Percentiles rank a stretch among this genome's conserved stretches.
Evolutionary conservation across 1,139 yeast species (phyloP).

Genomic region (Saccharomycopsis hybrid): DNA sequence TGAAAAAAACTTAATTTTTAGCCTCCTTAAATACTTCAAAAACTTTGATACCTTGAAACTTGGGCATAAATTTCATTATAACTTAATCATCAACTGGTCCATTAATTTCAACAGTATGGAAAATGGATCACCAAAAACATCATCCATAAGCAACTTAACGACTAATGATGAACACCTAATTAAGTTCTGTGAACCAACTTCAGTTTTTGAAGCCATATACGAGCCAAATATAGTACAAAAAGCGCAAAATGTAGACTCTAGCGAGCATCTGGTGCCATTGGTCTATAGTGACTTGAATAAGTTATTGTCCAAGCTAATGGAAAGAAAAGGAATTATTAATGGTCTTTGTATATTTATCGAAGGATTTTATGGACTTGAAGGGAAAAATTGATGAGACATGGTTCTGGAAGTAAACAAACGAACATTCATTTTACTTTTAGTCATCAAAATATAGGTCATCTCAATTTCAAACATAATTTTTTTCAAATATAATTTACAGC

Average conservation of each 20-base stretch:
- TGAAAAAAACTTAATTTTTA: too few relatives aligned
- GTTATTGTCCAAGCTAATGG: constrained; percentile 1
- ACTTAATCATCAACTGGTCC: too few relatives aligned
- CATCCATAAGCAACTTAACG: not conserved
- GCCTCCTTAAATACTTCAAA: too few relatives aligned
- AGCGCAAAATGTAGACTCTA: not conserved
- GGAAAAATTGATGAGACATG: not conserved
- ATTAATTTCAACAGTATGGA: too few relatives aligned
- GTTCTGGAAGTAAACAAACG: too few relatives aligned
- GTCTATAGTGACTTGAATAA: not conserved
- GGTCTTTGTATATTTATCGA: constrained; percentile 11
- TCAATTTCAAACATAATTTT: too few relatives aligned
- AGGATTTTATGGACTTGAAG: too few relatives aligned
- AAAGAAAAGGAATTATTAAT: constrained; percentile 3
- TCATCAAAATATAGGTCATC: too few relatives aligned
- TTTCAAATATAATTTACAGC: too few relatives aligned
- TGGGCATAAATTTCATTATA: too few relatives aligned
- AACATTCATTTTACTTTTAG: too few relatives aligned
- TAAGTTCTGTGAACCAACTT: constrained; percentile 1
- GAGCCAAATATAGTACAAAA: not conserved
- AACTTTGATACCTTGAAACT: too few relatives aligned
- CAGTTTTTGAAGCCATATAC: not conserved
- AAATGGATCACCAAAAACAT: not conserved
- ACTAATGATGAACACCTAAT: not conserved
- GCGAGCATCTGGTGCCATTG: not conserved